phyloP scores from a whole-genome alignment of 352 stramenopile genomes.

The Aphanomyces astaci region DNA sequence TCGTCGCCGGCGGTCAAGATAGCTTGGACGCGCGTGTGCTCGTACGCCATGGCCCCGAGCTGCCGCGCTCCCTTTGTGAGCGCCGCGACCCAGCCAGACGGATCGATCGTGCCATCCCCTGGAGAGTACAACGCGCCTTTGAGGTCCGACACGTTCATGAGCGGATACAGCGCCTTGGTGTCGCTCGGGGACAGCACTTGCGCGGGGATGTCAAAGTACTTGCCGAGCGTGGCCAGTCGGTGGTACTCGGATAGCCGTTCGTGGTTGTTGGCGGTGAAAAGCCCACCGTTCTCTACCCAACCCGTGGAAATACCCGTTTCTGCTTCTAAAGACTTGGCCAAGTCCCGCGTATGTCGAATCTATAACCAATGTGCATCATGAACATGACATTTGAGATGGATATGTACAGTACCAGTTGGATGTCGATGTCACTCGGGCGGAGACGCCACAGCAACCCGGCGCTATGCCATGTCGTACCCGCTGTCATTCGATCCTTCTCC shows the following conservation, averaged over 20 bases:
- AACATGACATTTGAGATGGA: no score
- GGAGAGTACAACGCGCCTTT: constrained; percentile 28
- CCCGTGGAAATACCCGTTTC: constrained; percentile 27
- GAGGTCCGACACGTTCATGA: constrained; percentile 28
- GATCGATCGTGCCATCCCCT: constrained; percentile 28
- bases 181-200: constrained; percentile 25
- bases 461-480: constrained; percentile 30
- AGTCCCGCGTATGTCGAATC: constrained; percentile 11
- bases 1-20: constrained; percentile 22
- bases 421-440: constrained; percentile 27
- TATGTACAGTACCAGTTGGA: constrained; percentile 25
- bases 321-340: constrained; percentile 22
- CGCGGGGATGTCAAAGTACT: constrained; percentile 26
- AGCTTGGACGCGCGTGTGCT: constrained; percentile 19
- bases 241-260: constrained; percentile 30
- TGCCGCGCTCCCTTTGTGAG: constrained; percentile 24
- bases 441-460: constrained; percentile 27
- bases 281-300: constrained; percentile 29
- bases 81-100: constrained; percentile 23
- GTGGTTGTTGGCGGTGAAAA: constrained; percentile 28
- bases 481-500: constrained; percentile 19
- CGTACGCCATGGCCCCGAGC: constrained; percentile 20
- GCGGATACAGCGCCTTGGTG: constrained; percentile 24
- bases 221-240: constrained; percentile 27
- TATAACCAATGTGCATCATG: no score